Evolutionary conservation across 208 protist species (phyloP).

Genomic region (Wallacemonas sp.): DNA sequence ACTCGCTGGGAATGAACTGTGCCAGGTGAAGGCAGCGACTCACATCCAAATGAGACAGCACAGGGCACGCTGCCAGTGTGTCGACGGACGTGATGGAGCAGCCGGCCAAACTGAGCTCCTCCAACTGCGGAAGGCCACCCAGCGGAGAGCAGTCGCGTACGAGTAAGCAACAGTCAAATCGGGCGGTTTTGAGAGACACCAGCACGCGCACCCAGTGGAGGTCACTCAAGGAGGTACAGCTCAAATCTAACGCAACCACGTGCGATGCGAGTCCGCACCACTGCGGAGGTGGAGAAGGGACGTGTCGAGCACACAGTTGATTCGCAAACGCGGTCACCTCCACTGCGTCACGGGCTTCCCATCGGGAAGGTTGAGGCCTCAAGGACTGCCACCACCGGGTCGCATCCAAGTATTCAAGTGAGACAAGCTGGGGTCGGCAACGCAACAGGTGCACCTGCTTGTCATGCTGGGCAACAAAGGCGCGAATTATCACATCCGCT

Average conservation of each 20-base stretch:
- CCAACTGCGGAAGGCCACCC: background rate
- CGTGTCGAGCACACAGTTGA: background rate
- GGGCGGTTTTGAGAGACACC: background rate
- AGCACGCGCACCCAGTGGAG: background rate
- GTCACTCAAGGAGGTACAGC: background rate
- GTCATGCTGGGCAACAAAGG: background rate
- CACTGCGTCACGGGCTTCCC: too few species aligned
- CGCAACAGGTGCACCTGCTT: background rate
- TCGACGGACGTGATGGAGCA: background rate
- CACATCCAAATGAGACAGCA: background rate
- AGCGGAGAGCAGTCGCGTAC: background rate
- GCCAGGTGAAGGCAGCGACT: background rate
- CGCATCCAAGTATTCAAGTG: background rate
- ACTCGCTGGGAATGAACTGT: background rate
- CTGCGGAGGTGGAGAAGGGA: too few species aligned
- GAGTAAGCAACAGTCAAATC: background rate
- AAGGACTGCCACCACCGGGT: conserved; percentile 1
- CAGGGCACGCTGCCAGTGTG: background rate
- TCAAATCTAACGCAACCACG: background rate
- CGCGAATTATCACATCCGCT: background rate
- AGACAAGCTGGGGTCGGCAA: background rate
- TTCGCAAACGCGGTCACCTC: background rate
- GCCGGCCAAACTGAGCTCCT: background rate
- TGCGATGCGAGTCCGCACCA: background rate
- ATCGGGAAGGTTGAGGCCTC: background rate